Conservation (phyloP, 345 rosid species). For the Anacardium occidentale region DNA sequence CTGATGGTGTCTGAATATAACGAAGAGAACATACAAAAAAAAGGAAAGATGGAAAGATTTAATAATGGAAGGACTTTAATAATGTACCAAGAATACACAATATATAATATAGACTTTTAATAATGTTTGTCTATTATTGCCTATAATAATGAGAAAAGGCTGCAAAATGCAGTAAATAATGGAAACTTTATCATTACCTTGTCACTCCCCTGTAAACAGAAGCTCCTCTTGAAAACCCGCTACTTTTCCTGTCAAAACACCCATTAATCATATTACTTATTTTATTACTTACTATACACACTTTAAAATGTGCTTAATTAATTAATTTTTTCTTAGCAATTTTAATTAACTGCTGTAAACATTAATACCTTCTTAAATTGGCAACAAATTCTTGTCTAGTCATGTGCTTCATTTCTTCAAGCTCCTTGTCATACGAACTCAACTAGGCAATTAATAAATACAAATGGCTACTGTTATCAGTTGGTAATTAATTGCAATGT, state of each 20-base stretch:
- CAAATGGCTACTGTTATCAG: neutral
- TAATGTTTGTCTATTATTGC: conserved; percentile 36
- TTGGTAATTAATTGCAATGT: neutral
- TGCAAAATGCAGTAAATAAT: conserved; percentile 41
- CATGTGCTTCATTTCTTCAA: conserved; percentile 71
- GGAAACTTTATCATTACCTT: conserved; percentile 49
- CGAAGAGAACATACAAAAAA: conserved; percentile 3
- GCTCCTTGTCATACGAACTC: conserved; percentile 69
- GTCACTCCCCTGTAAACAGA: conserved; percentile 92
- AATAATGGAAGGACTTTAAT: conserved; percentile 13
- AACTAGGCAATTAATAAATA: conserved; percentile 32
- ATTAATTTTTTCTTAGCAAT: neutral
- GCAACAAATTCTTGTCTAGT: conserved; percentile 91
- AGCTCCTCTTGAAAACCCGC: conserved; percentile 94
- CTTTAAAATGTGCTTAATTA: neutral
- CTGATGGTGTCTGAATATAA: conserved; percentile 68
- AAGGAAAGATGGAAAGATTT: conserved; percentile 23
- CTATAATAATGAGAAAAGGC: conserved; percentile 34
- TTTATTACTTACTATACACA: no score
- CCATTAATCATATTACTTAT: no score
- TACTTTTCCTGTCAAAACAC: conserved; percentile 61
- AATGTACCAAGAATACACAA: conserved; percentile 10
- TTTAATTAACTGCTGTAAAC: no score
- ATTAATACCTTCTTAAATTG: conserved; percentile 64
- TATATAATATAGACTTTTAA: conserved; percentile 16